phyloP scores from a whole-genome alignment of 1,139 yeast species.

The Kodamaea derodonti region DNA sequence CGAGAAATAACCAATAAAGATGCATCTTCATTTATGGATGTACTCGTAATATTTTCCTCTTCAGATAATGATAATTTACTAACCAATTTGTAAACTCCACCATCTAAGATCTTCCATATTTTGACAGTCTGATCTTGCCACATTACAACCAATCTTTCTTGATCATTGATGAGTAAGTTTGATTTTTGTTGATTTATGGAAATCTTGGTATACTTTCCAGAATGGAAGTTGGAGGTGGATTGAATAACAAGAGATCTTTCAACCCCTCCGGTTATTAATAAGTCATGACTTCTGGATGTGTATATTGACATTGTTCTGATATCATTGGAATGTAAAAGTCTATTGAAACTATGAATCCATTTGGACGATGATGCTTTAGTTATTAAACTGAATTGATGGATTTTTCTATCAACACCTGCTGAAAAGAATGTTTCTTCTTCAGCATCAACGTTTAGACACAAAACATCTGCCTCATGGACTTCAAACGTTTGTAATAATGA shows the following conservation, averaged over 20 bases:
- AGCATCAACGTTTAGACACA: constrained; percentile 64
- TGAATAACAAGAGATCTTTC: constrained; percentile 76
- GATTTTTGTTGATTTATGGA: constrained; percentile 62
- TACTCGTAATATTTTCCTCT: constrained; percentile 76
- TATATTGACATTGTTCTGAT: constrained; percentile 73
- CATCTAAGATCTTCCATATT: constrained; percentile 64
- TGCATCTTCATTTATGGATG: constrained; percentile 66
- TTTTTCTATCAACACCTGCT: constrained; percentile 93
- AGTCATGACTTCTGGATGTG: constrained; percentile 66
- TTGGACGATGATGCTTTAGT: constrained; percentile 36
- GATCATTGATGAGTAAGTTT: constrained; percentile 49
- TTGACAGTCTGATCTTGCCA: constrained; percentile 85
- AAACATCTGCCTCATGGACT: constrained; percentile 88
- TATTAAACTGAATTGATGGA: constrained; percentile 59
- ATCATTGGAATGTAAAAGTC: constrained; percentile 86
- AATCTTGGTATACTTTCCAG: constrained; percentile 70
- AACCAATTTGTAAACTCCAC: constrained; percentile 46
- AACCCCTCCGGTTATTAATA: constrained; percentile 85
- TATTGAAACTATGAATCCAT: constrained; percentile 80
- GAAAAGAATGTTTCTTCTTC: constrained; percentile 68
- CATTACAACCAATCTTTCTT: constrained; percentile 54
- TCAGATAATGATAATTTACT: constrained; percentile 65
- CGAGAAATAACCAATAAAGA: constrained; percentile 69
- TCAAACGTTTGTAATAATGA: constrained; percentile 78
- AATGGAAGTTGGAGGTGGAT: constrained; percentile 64